These are phyloP conservation scores for Cryptococcus sp. DNA, from an alignment of 1,284 basidiomycete species.

Conservation along the genomic window DNA sequence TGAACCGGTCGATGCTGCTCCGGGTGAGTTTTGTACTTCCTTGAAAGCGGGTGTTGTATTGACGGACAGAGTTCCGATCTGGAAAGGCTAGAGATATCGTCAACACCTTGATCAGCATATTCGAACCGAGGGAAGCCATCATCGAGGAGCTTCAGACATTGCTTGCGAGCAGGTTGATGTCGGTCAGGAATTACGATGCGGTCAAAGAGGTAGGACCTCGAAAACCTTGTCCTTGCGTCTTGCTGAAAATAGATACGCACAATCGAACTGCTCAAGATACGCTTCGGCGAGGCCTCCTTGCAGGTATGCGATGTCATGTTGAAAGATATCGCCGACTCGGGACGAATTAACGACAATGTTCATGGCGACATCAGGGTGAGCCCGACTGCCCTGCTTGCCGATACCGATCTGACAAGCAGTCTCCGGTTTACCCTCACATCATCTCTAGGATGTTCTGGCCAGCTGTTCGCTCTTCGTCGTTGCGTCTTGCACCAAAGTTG, in stretches of 20 bases:
- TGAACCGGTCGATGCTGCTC: conserved; percentile 87
- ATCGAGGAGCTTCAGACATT: conserved; percentile 87
- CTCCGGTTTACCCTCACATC: conserved; percentile 73
- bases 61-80: conserved; percentile 67
- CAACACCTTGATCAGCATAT: conserved; percentile 90
- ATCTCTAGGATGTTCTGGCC: conserved; percentile 95
- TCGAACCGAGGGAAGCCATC: conserved; percentile 88
- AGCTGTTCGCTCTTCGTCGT: conserved; percentile 61
- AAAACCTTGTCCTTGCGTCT: not conserved
- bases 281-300: conserved; percentile 83
- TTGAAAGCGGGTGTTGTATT: not conserved
- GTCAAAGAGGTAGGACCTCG: conserved; percentile 64
- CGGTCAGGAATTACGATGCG: conserved; percentile 69
- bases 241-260: conserved; percentile 62
- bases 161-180: conserved; percentile 73
- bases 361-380: conserved; percentile 64
- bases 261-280: conserved; percentile 84
- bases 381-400: conserved; percentile 5
- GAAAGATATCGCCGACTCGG: conserved; percentile 88
- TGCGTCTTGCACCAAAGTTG: conserved; percentile 77
- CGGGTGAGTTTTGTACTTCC: conserved; percentile 53
- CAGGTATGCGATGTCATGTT: conserved; percentile 96
- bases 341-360: conserved; percentile 74
- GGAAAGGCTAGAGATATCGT: conserved; percentile 85
- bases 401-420: conserved; percentile 45